Base-by-base conservation (phyloP, 1,284 basidiomycete genomes). In the Ceraceosorus bombacis region DNA sequence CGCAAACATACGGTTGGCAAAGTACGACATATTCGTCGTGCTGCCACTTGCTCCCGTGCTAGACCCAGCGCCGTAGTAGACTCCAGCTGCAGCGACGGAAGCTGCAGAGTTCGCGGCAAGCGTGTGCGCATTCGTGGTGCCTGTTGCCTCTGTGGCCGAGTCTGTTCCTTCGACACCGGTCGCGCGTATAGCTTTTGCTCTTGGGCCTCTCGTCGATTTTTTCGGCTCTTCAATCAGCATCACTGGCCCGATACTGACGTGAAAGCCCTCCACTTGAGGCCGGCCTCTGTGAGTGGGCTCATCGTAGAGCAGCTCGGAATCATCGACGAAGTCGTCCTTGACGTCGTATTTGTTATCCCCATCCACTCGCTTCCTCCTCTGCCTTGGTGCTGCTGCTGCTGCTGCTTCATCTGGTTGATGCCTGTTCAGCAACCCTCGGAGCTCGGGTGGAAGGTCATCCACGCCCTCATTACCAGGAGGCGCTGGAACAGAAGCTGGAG, bases 311-410 rank as follows among this genome's bases (percentile, higher is more conserved):
- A 95, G 83, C 76, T 98, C 93, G 0, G 90, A 90, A 79, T 98
- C 94, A 81, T 98, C 94, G 73, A 98, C 96, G 80, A 97, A 97
- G 0, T 90, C 88, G 79, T 98, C 94, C 1, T 83, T 82, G 15
- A 87, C 82, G 79, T 98, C 93, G 81, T 98, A 98, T 17, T 78
- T 78, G 53, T 78, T 79, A 39, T 73, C 70, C 37, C 71, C 70
- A 53, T 72, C 69, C 53, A 65, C 68, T 57, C 69, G 67, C 9
- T 69, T 51, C 27, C 55, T 64, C 58, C 51, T 63, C 37, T 39
- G 54, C 58, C 43, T 57, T 41, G 27, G 27, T 27, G 27, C 27
- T 61, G 59, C 61, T 27, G 27, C 27, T 61, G 59, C 61, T 63
- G 60, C 43, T 65, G 64, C 57, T 59, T 64, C 58, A 60, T 74